Conservation (phyloP, 805 yeast genomes). For the Pichia membranifaciens region DNA sequence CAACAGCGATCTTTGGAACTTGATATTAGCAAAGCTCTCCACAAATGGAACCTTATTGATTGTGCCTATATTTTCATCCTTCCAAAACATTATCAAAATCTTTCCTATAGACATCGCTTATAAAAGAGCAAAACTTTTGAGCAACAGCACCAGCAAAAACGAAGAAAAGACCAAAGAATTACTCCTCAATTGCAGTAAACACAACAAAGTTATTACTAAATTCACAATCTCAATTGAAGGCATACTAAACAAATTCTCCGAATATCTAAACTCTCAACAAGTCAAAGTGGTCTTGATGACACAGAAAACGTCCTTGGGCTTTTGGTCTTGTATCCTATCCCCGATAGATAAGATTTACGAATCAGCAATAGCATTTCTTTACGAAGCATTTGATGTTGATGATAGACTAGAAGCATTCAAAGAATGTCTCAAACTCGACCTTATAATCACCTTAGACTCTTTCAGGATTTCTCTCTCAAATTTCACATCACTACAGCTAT, state of each 20-base stretch:
- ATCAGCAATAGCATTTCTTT: slow-evolving; percentile 62
- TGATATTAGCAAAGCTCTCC: slow-evolving; percentile 21
- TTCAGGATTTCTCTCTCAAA: slow-evolving; percentile 24
- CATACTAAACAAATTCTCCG: slow-evolving; percentile 24
- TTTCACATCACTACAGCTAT: slow-evolving; percentile 17
- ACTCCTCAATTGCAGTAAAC: slow-evolving; percentile 23
- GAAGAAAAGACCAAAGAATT: slow-evolving; percentile 20
- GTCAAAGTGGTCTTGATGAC: slow-evolving; percentile 35
- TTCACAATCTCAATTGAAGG: slow-evolving; percentile 19
- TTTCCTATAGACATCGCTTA: slow-evolving; percentile 22
- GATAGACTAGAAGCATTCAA: slow-evolving; percentile 76
- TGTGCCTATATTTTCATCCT: slow-evolving; percentile 15
- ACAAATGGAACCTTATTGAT: slow-evolving; percentile 17
- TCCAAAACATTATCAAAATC: slow-evolving; percentile 16
- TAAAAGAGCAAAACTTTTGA: slow-evolving; percentile 15
- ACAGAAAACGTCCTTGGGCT: slow-evolving; percentile 46
- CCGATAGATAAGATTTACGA: slow-evolving; percentile 55
- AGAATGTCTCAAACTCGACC: slow-evolving; percentile 40
- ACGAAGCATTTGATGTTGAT: slow-evolving; percentile 71
- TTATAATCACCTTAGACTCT: slow-evolving; percentile 43
- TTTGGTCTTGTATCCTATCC: slow-evolving; percentile 72
- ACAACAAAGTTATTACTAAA: slow-evolving; percentile 21
- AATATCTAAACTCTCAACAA: slow-evolving; percentile 17
- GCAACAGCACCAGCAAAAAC: not conserved
- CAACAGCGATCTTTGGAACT: slow-evolving; percentile 22